Evolutionary conservation across 495 filamentous ascomycete genomes (phyloP).

Genomic region (Aspergillus heteromorphus): DNA sequence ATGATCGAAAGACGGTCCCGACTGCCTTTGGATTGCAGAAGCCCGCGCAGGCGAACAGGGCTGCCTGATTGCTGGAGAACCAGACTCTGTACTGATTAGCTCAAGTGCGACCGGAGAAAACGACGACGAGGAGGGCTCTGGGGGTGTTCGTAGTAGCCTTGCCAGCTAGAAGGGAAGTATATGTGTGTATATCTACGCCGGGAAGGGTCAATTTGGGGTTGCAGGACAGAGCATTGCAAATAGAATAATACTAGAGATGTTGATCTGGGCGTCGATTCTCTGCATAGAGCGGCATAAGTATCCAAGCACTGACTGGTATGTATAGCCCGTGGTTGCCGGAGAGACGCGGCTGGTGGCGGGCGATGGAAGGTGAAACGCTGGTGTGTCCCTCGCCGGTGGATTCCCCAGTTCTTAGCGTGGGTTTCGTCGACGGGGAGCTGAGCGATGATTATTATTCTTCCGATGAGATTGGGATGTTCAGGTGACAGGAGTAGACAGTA

Average conservation of each 20-base stretch:
- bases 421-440: too few relatives aligned
- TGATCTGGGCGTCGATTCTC: not conserved
- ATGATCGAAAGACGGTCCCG: not conserved
- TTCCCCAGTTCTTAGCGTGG: slow-evolving; percentile 12
- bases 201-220: not conserved
- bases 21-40: not conserved
- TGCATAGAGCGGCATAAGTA: too few relatives aligned
- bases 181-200: not conserved
- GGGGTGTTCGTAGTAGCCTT: not conserved
- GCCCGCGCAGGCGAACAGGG: slow-evolving; percentile 6
- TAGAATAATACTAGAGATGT: not conserved
- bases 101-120: not conserved
- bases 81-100: not conserved
- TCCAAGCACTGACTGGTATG: too few relatives aligned
- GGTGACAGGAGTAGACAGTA: too few relatives aligned
- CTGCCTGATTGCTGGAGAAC: not conserved
- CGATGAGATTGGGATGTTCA: too few relatives aligned
- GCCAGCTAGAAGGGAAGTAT: not conserved
- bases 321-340: slow-evolving; percentile 27
- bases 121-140: not conserved
- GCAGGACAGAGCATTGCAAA: not conserved
- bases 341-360: slow-evolving; percentile 19
- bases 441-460: too few relatives aligned
- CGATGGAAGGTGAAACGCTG: slow-evolving; percentile 37
- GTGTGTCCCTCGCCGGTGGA: slow-evolving; percentile 25